Conservation (phyloP, 306 rosid genomes). For the Gleditsia sinensis region DNA sequence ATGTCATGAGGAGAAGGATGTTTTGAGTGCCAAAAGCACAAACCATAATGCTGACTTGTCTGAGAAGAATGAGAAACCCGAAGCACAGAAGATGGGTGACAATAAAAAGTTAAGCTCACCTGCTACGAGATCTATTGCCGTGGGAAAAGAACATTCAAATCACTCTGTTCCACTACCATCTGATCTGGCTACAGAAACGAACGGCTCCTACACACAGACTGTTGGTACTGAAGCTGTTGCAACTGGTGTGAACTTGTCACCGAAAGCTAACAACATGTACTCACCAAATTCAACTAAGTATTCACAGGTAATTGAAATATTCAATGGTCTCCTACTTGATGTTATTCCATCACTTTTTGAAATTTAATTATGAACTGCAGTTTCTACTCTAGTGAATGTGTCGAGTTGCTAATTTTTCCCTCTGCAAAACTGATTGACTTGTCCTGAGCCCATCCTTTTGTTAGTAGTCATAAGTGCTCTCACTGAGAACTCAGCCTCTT, state of each 20-base stretch:
- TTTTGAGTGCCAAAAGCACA: conserved; percentile 50
- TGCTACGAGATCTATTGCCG: conserved; percentile 44
- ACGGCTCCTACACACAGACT: conserved; percentile 34
- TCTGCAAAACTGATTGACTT: not conserved
- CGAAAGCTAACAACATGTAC: conserved; percentile 39
- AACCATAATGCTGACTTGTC: conserved; percentile 44
- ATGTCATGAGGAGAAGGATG: conserved; percentile 50
- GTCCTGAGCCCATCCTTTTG: not conserved
- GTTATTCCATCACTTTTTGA: conserved; percentile 16
- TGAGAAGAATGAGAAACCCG: conserved; percentile 54
- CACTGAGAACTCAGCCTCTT: conserved; percentile 15
- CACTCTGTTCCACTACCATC: conserved; percentile 57
- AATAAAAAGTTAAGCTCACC: conserved; percentile 50
- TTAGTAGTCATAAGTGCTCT: not conserved
- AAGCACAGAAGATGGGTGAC: conserved; percentile 43
- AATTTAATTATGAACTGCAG: not conserved
- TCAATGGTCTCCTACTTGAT: not conserved
- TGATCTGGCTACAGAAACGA: conserved; percentile 57
- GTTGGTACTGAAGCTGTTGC: conserved; percentile 51
- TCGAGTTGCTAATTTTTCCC: not conserved
- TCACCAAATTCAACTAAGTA: conserved; percentile 61
- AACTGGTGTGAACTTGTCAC: conserved; percentile 41
- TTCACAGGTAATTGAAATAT: conserved; percentile 47
- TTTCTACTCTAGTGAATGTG: not conserved
- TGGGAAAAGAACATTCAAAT: conserved; percentile 45